Evolutionary conservation across 2,329 filamentous ascomycete genomes (phyloP).

Genomic region (Aspergillus fijiensis): DNA sequence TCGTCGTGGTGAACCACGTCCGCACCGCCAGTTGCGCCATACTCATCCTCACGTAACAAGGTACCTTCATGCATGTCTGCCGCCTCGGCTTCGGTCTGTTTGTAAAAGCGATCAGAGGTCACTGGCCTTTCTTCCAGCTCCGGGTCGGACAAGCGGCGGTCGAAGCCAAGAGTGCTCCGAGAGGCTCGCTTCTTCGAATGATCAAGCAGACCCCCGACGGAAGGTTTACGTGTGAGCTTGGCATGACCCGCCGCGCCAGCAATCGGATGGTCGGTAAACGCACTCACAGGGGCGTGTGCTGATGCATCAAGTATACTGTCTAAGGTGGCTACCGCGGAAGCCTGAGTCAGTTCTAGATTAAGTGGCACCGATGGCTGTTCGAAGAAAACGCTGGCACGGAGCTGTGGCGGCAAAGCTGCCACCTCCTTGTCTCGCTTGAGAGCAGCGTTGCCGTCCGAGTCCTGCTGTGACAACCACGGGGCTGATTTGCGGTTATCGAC

Average conservation of each 20-base stretch:
- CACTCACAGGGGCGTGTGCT: slow-evolving; percentile 79
- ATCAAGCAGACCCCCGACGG: slow-evolving; percentile 22
- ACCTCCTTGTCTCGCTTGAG: slow-evolving; percentile 38
- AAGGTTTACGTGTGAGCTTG: slow-evolving; percentile 26
- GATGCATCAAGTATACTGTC: slow-evolving; percentile 92
- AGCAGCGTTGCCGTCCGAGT: slow-evolving; percentile 19
- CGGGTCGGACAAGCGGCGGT: slow-evolving; percentile 19
- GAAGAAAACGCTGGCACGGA: slow-evolving; percentile 90
- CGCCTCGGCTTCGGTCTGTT: slow-evolving; percentile 22
- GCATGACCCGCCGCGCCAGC: slow-evolving; percentile 70
- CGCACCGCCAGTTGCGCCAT: slow-evolving; percentile 12
- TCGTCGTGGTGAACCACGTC: slow-evolving; percentile 18
- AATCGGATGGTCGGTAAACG: slow-evolving; percentile 86
- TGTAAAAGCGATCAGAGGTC: slow-evolving; percentile 12
- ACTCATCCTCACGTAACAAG: slow-evolving; percentile 16
- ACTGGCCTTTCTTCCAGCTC: slow-evolving; percentile 16
- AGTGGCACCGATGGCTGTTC: slow-evolving; percentile 63
- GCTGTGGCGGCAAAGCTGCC: slow-evolving; percentile 68
- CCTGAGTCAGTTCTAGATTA: slow-evolving; percentile 62
- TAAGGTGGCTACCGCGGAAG: slow-evolving; percentile 83
- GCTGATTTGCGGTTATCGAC: slow-evolving; percentile 55
- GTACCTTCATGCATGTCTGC: slow-evolving; percentile 22
- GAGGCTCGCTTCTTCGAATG: slow-evolving; percentile 34
- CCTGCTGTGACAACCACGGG: slow-evolving; percentile 41
- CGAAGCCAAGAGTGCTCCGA: slow-evolving; percentile 28